Percentiles rank a stretch among this genome's conserved stretches.
These are phyloP conservation scores for Leucogyrophana mollusca DNA, from an alignment of 768 basidiomycete genomes.

Conservation along the genomic window DNA sequence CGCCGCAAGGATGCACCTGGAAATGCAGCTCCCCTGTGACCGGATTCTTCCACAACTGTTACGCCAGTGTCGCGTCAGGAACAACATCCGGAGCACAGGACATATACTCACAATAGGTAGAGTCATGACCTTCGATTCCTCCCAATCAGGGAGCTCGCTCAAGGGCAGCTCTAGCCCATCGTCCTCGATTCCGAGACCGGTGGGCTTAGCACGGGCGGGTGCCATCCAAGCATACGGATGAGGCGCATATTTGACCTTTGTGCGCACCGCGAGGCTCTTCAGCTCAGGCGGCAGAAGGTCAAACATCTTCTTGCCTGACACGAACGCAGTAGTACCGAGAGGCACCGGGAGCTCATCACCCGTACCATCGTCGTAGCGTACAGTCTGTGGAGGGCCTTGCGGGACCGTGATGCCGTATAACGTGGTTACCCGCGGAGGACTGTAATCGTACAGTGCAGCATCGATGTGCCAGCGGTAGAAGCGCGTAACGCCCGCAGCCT, in stretches of 20 bases:
- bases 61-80: conserved; percentile 1
- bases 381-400: conserved; percentile 57
- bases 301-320: conserved; percentile 82
- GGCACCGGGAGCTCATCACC: conserved; percentile 82
- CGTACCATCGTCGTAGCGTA: conserved; percentile 83
- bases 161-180: conserved; percentile 72
- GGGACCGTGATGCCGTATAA: conserved; percentile 80
- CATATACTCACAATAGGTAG: conserved; percentile 54
- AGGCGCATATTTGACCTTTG: conserved; percentile 75
- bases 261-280: conserved; percentile 79
- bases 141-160: conserved; percentile 78
- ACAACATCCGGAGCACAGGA: background rate
- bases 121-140: conserved; percentile 69
- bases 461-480: conserved; percentile 96
- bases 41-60: conserved; percentile 89
- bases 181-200: conserved; percentile 79
- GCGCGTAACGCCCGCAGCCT: conserved; percentile 73
- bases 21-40: conserved; percentile 80
- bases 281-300: conserved; percentile 66
- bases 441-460: conserved; percentile 75
- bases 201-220: conserved; percentile 66
- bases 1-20: conserved; percentile 87
- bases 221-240: conserved; percentile 94
- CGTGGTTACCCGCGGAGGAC: conserved; percentile 82
- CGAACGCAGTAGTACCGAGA: conserved; percentile 84